These are phyloP conservation scores for Platismatia glauca DNA, from an alignment of 495 filamentous ascomycete species.

Conservation along the genomic window DNA sequence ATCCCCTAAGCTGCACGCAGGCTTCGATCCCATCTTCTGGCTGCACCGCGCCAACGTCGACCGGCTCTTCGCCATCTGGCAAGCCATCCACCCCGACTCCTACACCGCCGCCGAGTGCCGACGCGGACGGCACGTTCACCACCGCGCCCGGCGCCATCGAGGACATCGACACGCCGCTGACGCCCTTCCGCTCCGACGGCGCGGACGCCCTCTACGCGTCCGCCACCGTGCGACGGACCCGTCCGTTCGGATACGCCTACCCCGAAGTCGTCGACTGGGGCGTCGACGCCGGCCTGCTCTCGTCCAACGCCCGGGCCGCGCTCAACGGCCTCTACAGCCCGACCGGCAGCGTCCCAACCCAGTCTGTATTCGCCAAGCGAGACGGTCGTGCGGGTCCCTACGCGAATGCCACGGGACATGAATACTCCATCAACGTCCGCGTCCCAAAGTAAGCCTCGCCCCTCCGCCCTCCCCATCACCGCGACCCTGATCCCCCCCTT, in stretches of 20 bases:
- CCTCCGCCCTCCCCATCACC: too few relatives aligned
- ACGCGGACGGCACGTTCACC: slow-evolving; percentile 43
- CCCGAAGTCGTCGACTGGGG: slow-evolving; percentile 38
- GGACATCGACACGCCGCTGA: slow-evolving; percentile 30
- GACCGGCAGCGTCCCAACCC: slow-evolving; percentile 9
- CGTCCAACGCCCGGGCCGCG: slow-evolving; percentile 25
- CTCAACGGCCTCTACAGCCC: slow-evolving; percentile 33
- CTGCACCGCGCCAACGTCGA: slow-evolving; percentile 55
- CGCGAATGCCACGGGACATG: slow-evolving; percentile 26
- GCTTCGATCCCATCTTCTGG: slow-evolving; percentile 69
- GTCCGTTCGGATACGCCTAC: slow-evolving; percentile 39
- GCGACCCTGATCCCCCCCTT: background rate
- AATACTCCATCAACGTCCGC: slow-evolving; percentile 55
- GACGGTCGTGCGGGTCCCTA: slow-evolving; percentile 15
- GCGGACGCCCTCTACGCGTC: too few relatives aligned
- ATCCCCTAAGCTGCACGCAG: slow-evolving; percentile 52
- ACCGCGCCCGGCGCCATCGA: slow-evolving; percentile 32
- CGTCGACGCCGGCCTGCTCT: slow-evolving; percentile 21
- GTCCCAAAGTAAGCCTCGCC: slow-evolving; percentile 36
- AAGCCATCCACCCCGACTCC: slow-evolving; percentile 52
- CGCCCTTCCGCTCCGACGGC: slow-evolving; percentile 33
- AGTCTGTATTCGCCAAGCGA: background rate
- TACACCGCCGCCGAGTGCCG: too few relatives aligned
- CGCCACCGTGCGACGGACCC: too few relatives aligned
- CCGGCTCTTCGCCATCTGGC: slow-evolving; percentile 63